These are phyloP conservation scores for Cladosporium halotolerans DNA, from an alignment of 2,329 filamentous ascomycete species.

Conservation along the genomic window DNA sequence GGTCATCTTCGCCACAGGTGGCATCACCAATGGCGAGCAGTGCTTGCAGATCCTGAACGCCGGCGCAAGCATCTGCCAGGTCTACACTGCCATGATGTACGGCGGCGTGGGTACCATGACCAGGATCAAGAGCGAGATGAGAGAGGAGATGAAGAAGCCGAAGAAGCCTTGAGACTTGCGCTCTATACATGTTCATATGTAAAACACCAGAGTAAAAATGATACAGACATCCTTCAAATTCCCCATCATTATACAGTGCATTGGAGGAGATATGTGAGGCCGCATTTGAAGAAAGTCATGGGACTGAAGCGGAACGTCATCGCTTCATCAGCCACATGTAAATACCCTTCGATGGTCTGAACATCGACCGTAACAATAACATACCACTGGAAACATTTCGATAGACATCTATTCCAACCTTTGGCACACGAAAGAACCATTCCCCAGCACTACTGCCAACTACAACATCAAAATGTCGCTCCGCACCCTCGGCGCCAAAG, in stretches of 20 bases:
- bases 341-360: not conserved
- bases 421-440: not conserved
- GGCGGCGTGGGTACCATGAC: conserved; percentile 57
- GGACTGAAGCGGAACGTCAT: conserved; percentile 5
- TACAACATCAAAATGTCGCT: conserved; percentile 20
- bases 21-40: conserved; percentile 82
- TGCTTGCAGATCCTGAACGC: conserved; percentile 77
- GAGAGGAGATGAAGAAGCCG: conserved; percentile 32
- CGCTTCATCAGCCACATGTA: conserved; percentile 2
- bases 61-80: conserved; percentile 65
- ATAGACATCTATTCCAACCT: too few relatives aligned
- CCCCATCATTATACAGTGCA: not conserved
- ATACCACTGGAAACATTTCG: too few relatives aligned
- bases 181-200: conserved; percentile 4
- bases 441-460: not conserved
- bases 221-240: not conserved
- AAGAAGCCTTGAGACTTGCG: conserved; percentile 3
- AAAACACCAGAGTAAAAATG: not conserved
- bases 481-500: conserved; percentile 71
- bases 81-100: conserved; percentile 69
- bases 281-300: not conserved
- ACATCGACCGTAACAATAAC: not conserved
- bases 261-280: not conserved
- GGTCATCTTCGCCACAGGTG: conserved; percentile 88
- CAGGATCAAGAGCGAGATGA: conserved; percentile 46